Evolutionary conservation across 768 basidiomycete species (phyloP).

Genomic region (Agaricus sinodeliciosus): DNA sequence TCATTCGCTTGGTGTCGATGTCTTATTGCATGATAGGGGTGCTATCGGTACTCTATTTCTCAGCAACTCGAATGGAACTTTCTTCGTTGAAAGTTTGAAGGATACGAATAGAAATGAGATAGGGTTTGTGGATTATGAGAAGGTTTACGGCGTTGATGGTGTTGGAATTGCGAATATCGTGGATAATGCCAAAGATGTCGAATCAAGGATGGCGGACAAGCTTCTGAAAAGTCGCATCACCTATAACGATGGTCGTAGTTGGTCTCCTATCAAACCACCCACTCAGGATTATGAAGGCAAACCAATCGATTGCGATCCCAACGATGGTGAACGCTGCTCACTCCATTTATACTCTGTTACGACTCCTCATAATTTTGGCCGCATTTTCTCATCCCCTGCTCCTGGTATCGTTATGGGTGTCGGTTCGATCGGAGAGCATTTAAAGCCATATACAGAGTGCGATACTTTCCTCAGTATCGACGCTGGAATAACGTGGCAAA

Average conservation of each 20-base stretch:
- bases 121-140: constrained; percentile 94
- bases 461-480: constrained; percentile 93
- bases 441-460: constrained; percentile 74
- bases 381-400: constrained; percentile 90
- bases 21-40: constrained; percentile 63
- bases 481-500: constrained; percentile 81
- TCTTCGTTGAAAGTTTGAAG: constrained; percentile 84
- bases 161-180: constrained; percentile 90
- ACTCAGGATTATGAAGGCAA: constrained; percentile 52
- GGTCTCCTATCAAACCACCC: constrained; percentile 61
- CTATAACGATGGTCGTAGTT: constrained; percentile 86
- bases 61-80: constrained; percentile 93
- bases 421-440: constrained; percentile 68
- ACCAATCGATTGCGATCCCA: constrained; percentile 54
- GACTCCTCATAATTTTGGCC: constrained; percentile 86
- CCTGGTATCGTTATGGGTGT: constrained; percentile 98
- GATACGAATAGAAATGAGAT: constrained; percentile 87
- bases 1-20: constrained; percentile 92
- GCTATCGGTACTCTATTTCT: constrained; percentile 89
- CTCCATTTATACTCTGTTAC: constrained; percentile 94
- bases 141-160: constrained; percentile 79
- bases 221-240: constrained; percentile 76
- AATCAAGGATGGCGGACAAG: constrained; percentile 61
- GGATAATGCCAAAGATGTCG: constrained; percentile 77
- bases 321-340: constrained; percentile 57